phyloP scores from a whole-genome alignment of 306 rosid genomes.

The barrel medic (Medicago truncatula) region MtrunA17r5.0-ANR NC_053042.1:32957501-32958000 shows the following conservation, averaged over 20 bases:
- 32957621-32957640: constrained; percentile 29
- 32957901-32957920: too few species aligned
- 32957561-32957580: constrained; percentile 55
- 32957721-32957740: not conserved
- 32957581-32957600: constrained; percentile 40
- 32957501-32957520: not conserved
- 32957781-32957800: not conserved
- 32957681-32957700: constrained; percentile 34
- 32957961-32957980: too few species aligned
- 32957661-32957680: constrained; percentile 26
- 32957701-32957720: constrained; percentile 8
- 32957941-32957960: too few species aligned
- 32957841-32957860: too few species aligned
- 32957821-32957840: too few species aligned
- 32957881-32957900: too few species aligned
- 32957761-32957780: not conserved
- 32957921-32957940: too few species aligned
- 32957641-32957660: constrained; percentile 46
- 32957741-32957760: not conserved
- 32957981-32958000: too few species aligned
- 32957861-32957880: too few species aligned
- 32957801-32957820: too few species aligned
- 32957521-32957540: constrained; percentile 20
- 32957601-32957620: constrained; percentile 54
- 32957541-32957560: constrained; percentile 19